Percentiles rank a stretch among this genome's conserved stretches.
These are phyloP conservation scores for Fusarium sp. DNA, from an alignment of 2,329 filamentous ascomycete species.

Conservation along the genomic window DNA sequence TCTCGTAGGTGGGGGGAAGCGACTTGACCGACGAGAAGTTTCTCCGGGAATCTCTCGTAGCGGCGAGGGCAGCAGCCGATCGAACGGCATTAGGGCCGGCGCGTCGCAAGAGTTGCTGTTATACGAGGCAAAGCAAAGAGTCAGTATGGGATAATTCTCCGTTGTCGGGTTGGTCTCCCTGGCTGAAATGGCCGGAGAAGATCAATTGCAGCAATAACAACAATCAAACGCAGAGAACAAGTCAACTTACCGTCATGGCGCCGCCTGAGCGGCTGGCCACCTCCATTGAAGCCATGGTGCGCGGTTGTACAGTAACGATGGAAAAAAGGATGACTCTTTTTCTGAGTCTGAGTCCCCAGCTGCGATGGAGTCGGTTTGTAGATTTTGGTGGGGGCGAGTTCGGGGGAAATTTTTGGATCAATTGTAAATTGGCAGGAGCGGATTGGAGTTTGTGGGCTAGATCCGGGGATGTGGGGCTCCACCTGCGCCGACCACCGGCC, in stretches of 20 bases:
- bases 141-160: conserved; percentile 8
- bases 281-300: conserved; percentile 62
- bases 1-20: conserved; percentile 79
- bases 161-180: conserved; percentile 1
- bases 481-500: conserved; percentile 37
- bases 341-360: neutral
- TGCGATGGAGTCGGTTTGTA: conserved; percentile 17
- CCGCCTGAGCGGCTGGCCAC: conserved; percentile 60
- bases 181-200: neutral
- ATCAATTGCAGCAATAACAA: conserved; percentile 15
- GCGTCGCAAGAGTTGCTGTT: conserved; percentile 53
- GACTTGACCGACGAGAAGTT: conserved; percentile 54
- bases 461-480: conserved; percentile 42
- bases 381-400: conserved; percentile 42
- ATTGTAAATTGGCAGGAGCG: conserved; percentile 49
- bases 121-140: conserved; percentile 10
- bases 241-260: conserved; percentile 55
- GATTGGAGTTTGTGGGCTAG: conserved; percentile 46
- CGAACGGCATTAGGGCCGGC: conserved; percentile 46
- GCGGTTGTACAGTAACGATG: conserved; percentile 26
- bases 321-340: conserved; percentile 26
- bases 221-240: neutral
- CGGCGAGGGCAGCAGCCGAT: conserved; percentile 38
- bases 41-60: conserved; percentile 49
- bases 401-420: conserved; percentile 43